Percentiles rank a stretch among this genome's conserved stretches.
These are phyloP conservation scores for Aspergillus sp. DNA, from an alignment of 2,329 filamentous ascomycete species.

Conservation along the genomic window DNA sequence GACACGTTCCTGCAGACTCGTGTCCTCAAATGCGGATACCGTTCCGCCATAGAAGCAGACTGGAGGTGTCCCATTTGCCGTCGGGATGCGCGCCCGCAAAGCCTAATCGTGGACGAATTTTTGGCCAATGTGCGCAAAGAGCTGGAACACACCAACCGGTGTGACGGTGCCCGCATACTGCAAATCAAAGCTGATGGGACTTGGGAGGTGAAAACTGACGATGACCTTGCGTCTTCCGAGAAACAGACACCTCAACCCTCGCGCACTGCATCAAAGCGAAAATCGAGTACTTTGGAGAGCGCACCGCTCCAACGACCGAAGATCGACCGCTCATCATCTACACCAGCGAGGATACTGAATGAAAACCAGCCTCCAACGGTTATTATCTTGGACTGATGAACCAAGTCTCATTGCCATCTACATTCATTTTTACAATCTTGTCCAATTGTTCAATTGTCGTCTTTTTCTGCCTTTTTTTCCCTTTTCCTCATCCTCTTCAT, in stretches of 20 bases:
- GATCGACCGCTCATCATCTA: conserved; percentile 5
- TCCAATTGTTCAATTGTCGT: neutral
- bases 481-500: neutral
- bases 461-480: neutral
- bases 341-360: neutral
- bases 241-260: neutral
- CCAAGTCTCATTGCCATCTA: neutral
- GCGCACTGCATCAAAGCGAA: conserved; percentile 14
- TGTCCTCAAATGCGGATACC: conserved; percentile 45
- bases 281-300: conserved; percentile 12
- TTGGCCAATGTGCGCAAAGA: conserved; percentile 61
- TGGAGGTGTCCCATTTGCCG: conserved; percentile 89
- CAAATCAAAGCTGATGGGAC: conserved; percentile 62
- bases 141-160: conserved; percentile 51
- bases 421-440: neutral
- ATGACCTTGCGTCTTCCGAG: conserved; percentile 17
- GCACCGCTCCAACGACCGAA: conserved; percentile 15
- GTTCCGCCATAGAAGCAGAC: conserved; percentile 43
- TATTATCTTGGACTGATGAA: conserved; percentile 25
- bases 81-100: conserved; percentile 71
- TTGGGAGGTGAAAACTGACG: conserved; percentile 58
- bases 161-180: conserved; percentile 60
- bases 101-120: conserved; percentile 72
- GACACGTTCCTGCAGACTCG: conserved; percentile 75
- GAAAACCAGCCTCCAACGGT: conserved; percentile 10